phyloP scores from a whole-genome alignment of 2,329 filamentous ascomycete species.

The Proliferodiscus dingleyae region DNA sequence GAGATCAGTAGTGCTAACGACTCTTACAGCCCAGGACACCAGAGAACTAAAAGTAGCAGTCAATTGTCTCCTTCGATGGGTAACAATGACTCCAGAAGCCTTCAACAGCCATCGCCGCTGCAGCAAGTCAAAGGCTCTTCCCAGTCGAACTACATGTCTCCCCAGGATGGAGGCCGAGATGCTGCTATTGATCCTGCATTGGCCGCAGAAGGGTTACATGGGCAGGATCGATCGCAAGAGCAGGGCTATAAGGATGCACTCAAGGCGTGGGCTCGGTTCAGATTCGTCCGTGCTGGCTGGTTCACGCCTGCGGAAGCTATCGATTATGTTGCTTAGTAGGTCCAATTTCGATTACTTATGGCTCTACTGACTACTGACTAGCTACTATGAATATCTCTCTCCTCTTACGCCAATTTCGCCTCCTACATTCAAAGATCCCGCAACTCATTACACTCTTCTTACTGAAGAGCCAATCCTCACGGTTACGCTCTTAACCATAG shows the following conservation, averaged over 20 bases:
- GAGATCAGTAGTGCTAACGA: slow-evolving; percentile 44
- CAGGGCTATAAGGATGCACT: slow-evolving; percentile 65
- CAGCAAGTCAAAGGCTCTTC: slow-evolving; percentile 14
- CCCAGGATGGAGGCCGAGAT: slow-evolving; percentile 19
- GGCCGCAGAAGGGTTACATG: slow-evolving; percentile 12
- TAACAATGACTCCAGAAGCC: slow-evolving; percentile 11
- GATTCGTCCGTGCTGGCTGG: slow-evolving; percentile 96
- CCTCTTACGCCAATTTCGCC: slow-evolving; percentile 92
- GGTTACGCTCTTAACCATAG: slow-evolving; percentile 84
- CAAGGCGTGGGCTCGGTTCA: slow-evolving; percentile 83
- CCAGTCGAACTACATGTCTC: slow-evolving; percentile 22
- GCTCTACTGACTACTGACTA: slow-evolving; percentile 32
- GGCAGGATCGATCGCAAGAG: slow-evolving; percentile 35
- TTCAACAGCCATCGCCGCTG: slow-evolving; percentile 17
- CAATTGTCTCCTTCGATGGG: slow-evolving; percentile 25
- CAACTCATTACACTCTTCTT: slow-evolving; percentile 72
- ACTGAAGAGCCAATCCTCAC: slow-evolving; percentile 90
- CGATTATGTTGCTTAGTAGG: slow-evolving; percentile 86
- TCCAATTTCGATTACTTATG: slow-evolving; percentile 9
- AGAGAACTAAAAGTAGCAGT: slow-evolving; percentile 26
- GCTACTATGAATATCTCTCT: slow-evolving; percentile 86
- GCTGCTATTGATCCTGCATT: slow-evolving; percentile 28
- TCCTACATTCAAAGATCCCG: slow-evolving; percentile 80
- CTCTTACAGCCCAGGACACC: slow-evolving; percentile 31
- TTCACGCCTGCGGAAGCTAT: slow-evolving; percentile 92